Evolutionary conservation across 805 yeast species (phyloP).

Genomic region (Kluyveromyces siamensis): DNA sequence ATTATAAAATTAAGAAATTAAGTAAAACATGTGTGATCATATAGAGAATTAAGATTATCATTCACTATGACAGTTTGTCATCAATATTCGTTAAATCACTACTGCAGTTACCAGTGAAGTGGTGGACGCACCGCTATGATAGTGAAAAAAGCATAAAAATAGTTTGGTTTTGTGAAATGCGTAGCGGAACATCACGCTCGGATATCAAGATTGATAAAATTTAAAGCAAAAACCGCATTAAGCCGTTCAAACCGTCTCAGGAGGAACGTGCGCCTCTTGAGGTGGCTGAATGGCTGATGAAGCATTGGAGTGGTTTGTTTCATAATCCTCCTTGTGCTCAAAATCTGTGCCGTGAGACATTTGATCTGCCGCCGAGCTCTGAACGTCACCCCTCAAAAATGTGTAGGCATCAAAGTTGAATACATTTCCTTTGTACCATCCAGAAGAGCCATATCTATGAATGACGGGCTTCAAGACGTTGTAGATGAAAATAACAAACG

Average conservation of each 20-base stretch:
- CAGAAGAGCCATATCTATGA: slow-evolving; percentile 12
- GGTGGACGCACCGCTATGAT: too few relatives aligned
- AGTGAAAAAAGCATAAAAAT: too few relatives aligned
- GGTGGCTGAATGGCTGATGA: background rate
- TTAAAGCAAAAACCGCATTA: too few relatives aligned
- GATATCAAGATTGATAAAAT: too few relatives aligned
- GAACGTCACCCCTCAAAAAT: slow-evolving; percentile 6
- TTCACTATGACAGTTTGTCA: too few relatives aligned
- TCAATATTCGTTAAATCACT: too few relatives aligned
- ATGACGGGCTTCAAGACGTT: slow-evolving; percentile 25
- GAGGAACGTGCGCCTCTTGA: background rate
- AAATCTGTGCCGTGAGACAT: slow-evolving; percentile 3
- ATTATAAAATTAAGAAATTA: too few relatives aligned
- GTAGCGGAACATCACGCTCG: too few relatives aligned
- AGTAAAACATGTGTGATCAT: too few relatives aligned
- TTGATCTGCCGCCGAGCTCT: slow-evolving; percentile 4
- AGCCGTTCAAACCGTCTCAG: background rate
- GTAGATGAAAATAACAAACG: slow-evolving; percentile 17
- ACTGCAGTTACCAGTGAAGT: too few relatives aligned
- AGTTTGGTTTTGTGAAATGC: too few relatives aligned
- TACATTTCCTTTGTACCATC: slow-evolving; percentile 12
- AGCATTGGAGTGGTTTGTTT: background rate
- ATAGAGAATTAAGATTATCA: too few relatives aligned
- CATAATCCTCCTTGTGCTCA: background rate
- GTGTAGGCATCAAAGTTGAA: slow-evolving; percentile 7